Evolutionary conservation across 768 basidiomycete genomes (phyloP), one percentile per base, ranked within the genome.

Genomic region (Leccinum uliginosum): DNA sequence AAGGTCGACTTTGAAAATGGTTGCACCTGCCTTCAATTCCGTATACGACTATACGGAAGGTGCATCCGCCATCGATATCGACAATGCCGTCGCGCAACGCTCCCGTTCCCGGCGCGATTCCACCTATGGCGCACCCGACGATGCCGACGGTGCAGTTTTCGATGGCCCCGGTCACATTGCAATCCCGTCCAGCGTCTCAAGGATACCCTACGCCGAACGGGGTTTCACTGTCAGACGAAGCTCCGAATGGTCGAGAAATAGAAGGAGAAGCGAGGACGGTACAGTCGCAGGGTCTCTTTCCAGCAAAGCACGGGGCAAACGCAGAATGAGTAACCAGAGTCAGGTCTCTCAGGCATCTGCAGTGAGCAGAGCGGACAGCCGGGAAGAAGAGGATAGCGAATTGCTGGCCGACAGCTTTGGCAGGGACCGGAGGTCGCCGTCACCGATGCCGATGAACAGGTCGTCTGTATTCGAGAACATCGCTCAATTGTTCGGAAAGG

Each of bases 1-100:
- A 8, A 7, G 9, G 35, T 3, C 12, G 6, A 47, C 14, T 30
- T 6, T 49, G 35, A 50, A 45, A 50, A 71, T 71, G 70, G 51
- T 61, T 14, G 8, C 59, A 6, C 45, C 51, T 12, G 26, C 55
- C 38, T 51, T 71, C 26, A 55, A 43, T 21, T 38, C 68, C 29
- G 50, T 56, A 7, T 38, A 77, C 61, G 92, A 94, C 74, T 94
- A 94, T 69, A 93, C 92, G 1, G 92, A 94, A 63, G 91, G 91
- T 40, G 92, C 92, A 32, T 86, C 89, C 11, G 77, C 83, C 7
- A 75, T 83, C 29, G 92, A 92, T 58, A 91, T 95, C 45, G 71
- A 81, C 56, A 71, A 76, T 60, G 91, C 81, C 17, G 62, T 87
- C n/a, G 73, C 74, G 34, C 80, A 77, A 59, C 76, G 64, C 51